Evolutionary conservation across 2,329 filamentous ascomycete genomes (phyloP), one percentile per base, ranked within the genome.

Genomic region (Epichloe sylvatica): DNA sequence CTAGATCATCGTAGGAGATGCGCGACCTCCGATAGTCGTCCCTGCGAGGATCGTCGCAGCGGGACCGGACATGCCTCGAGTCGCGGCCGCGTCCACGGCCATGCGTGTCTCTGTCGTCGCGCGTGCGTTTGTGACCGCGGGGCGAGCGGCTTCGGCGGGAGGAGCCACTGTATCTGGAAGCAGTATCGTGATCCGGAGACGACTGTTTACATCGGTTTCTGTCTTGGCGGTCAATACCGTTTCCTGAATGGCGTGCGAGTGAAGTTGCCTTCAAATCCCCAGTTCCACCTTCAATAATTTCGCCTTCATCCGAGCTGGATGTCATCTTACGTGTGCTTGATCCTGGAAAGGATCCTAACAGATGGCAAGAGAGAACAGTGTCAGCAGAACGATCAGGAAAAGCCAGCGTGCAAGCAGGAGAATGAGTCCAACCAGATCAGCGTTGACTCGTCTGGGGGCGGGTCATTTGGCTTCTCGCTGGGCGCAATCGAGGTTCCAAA

Each of bases 211-310:
- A 74, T 70, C 76, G 80, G 71, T 70, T 76, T 90, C 88, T 94
- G 85, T 84, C 78, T 77, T 76, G 81, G 80, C 84, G 85, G 87
- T 94, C 86, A 94, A 94, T 83, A 79, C 77, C 81, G 79, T 73
- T 82, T 83, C 81, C 77, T 78, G 82, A 80, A 76, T 78, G 71
- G 69, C 76, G 77, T 76, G 77, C 74, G 76, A 82, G 80, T 82
- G 84, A 83, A 86, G 84, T 86, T 92, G 87, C 86, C 87, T 92
- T 92, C 68, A 70, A 70, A 61, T 72, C 64, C 64, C 66, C 65
- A 75, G 74, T 76, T 69, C 76, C 75, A 70, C 78, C 78, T 70
- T 90, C 86, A 67, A 84, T 71, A 68, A 91, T 88, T 74, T 94
- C 88, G 71, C 88, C 87, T 70, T 94, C 86, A 69, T 87, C 86